phyloP scores from a whole-genome alignment of 2,329 filamentous ascomycete species.

The Aspergillus sp. region DNA sequence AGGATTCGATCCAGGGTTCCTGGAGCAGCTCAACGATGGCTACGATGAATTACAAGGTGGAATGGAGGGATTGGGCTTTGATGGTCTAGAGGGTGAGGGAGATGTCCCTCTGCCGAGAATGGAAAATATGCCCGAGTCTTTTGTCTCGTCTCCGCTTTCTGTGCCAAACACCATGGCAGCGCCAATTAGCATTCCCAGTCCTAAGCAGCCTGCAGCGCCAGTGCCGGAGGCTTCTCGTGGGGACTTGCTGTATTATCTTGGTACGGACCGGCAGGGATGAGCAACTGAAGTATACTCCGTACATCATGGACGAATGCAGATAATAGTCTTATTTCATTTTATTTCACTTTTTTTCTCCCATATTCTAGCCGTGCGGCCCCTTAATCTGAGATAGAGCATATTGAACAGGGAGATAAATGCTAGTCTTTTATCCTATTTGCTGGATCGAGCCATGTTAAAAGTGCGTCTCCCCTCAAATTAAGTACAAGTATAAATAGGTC shows the following conservation, averaged over 20 bases:
- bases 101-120: slow-evolving; percentile 1
- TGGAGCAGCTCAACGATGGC: slow-evolving; percentile 28
- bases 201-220: neutral
- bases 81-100: slow-evolving; percentile 1
- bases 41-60: slow-evolving; percentile 27
- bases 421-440: too few relatives aligned
- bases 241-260: neutral
- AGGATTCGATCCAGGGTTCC: slow-evolving; percentile 32
- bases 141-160: neutral
- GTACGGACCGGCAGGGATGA: neutral
- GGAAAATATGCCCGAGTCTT: neutral
- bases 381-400: too few relatives aligned
- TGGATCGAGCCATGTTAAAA: too few relatives aligned
- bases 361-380: neutral
- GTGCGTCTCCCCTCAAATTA: too few relatives aligned
- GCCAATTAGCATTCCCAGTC: neutral
- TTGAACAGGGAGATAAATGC: too few relatives aligned
- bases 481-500: too few relatives aligned
- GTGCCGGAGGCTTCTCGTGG: neutral
- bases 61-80: slow-evolving; percentile 21
- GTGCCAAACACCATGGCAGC: neutral
- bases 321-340: neutral
- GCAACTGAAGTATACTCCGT: neutral
- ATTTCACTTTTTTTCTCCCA: neutral
- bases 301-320: neutral